phyloP scores from a whole-genome alignment of 2,329 filamentous ascomycete genomes.

The Fusarium mexicanum region DNA sequence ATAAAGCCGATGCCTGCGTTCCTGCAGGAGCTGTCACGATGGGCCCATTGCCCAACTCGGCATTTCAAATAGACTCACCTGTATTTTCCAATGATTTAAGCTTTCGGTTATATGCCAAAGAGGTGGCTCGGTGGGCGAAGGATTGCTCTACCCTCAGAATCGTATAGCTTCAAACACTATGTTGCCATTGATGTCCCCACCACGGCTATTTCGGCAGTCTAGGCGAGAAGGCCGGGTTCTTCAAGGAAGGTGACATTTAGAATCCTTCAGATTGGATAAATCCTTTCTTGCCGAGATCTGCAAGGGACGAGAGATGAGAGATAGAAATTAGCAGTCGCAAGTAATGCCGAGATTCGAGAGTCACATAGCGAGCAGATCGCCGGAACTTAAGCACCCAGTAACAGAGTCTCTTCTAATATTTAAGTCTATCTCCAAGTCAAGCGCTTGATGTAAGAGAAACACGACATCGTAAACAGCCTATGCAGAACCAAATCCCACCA shows the following conservation, averaged over 20 bases:
- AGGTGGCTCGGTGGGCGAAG: background rate
- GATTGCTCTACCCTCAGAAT: background rate
- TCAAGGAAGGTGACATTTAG: background rate
- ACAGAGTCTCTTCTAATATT: accelerated
- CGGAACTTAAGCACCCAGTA: background rate
- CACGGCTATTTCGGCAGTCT: background rate
- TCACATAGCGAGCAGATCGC: background rate
- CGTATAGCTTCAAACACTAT: background rate
- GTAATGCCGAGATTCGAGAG: background rate
- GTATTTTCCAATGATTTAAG: background rate
- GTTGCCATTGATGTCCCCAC: background rate
- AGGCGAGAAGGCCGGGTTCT: accelerated
- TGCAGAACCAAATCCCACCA: accelerated
- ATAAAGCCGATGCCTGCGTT: background rate
- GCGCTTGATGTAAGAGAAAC: background rate
- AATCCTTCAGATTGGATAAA: background rate
- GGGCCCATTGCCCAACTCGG: background rate
- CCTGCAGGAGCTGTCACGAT: background rate
- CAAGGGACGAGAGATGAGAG: too few species aligned
- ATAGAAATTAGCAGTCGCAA: background rate
- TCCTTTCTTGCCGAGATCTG: background rate
- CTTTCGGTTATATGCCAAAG: background rate
- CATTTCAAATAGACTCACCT: background rate
- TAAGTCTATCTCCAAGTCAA: background rate
- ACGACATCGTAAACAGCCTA: background rate